These are phyloP conservation scores for Paragyromitra xinjiangensis DNA, from an alignment of 495 filamentous ascomycete species.

Conservation along the genomic window DNA sequence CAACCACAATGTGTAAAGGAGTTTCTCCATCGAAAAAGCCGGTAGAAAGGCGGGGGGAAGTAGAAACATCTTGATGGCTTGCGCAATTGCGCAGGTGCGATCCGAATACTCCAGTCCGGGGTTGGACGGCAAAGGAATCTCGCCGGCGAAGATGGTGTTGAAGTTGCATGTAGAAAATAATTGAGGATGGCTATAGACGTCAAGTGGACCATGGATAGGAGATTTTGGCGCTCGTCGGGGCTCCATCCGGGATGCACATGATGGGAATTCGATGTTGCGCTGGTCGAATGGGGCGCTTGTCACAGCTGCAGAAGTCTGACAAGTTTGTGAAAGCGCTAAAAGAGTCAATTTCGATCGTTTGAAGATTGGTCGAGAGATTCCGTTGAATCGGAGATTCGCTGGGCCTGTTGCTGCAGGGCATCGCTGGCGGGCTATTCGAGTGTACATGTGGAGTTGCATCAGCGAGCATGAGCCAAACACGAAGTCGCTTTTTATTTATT, in stretches of 20 bases:
- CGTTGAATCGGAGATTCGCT: constrained; percentile 53
- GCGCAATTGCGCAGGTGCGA: constrained; percentile 43
- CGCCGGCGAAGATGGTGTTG: constrained; percentile 22
- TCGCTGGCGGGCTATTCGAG: constrained; percentile 54
- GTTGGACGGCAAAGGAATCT: constrained; percentile 16
- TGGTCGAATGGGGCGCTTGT: constrained; percentile 34
- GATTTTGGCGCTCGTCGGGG: constrained; percentile 22
- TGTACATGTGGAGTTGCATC: constrained; percentile 53
- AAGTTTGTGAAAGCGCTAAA: constrained; percentile 10
- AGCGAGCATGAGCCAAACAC: constrained; percentile 25
- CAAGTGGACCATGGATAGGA: constrained; percentile 31
- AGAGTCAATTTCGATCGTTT: constrained; percentile 44
- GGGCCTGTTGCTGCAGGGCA: constrained; percentile 49
- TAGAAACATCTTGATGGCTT: constrained; percentile 43
- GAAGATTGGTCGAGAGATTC: constrained; percentile 54
- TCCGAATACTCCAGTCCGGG: constrained; percentile 36
- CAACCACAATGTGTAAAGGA: constrained; percentile 7
- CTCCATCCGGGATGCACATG: constrained; percentile 33
- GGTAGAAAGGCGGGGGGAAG: constrained; percentile 26
- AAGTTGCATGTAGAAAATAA: constrained; percentile 24
- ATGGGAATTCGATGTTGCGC: constrained; percentile 44
- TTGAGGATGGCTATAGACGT: constrained; percentile 18
- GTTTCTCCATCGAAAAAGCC: constrained; percentile 28
- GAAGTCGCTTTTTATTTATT: constrained; percentile 27
- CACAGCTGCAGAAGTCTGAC: background rate